Base-by-base conservation (phyloP, 192 early-diverging fungal species). In the Linnemannia zychae region DNA sequence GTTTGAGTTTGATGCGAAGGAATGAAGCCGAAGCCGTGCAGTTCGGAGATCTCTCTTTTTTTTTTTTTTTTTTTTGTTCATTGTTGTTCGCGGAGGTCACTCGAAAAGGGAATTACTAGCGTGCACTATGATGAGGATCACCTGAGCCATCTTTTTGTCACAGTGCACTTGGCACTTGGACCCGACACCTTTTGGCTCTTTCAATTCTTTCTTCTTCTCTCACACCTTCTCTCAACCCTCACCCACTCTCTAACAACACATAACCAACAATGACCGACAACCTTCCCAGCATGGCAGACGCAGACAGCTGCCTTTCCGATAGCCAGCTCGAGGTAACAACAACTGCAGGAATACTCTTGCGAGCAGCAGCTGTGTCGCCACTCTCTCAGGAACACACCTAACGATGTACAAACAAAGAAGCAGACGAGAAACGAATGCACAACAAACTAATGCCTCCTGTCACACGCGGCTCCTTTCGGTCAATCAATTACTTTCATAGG, bases 261-360 rank as follows among this genome's bases (percentile, higher is more conserved):
- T 47, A 3, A 66, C 15, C 53, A 12, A 48, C 28, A 28, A 85
- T 85, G 83, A 79, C 83, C 37, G 83, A 85, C 47, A 85, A 79
- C 71, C 71, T 71, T 40, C 83, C 83, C 37, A 85, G 74, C 70
- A 76, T 85, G 74, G 24, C 83, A 34, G 83, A 85, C 44, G 83
- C 83, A 49, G 83, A 85, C 48, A 79, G 65, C 66, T 85, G 83
- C 48, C 83, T 85, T 38, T 79, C 83, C 22, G 83, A 85, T 60
- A 85, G 78, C 63, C 77, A 85, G 38, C 78, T 85, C 18, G 83
- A 85, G 83, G 83, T 85, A 78, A 31, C 7, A 63, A 6, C 0
- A 7, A 57, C n/a, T 24, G 7, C 28, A 16, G 28, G 22, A 5
- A 63, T 31, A 15, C 28, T 15, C 24, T 24, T 12, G 16, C 15